phyloP scores from a whole-genome alignment of 2,329 filamentous ascomycete genomes.

The Claviceps spartinae region DNA sequence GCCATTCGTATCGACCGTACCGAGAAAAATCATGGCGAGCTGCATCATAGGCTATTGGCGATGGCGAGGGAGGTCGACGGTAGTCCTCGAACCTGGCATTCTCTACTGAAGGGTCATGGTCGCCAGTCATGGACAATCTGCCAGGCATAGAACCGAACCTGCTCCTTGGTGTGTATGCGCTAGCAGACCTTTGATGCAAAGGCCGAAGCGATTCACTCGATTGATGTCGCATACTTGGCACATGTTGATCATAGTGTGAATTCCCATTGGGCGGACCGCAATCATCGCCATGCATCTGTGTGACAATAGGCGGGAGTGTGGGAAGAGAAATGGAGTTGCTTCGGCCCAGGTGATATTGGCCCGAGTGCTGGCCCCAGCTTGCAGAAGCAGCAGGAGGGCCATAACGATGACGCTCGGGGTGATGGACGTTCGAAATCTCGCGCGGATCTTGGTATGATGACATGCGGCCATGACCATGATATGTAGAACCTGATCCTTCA shows the following conservation, averaged over 20 bases:
- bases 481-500: neutral
- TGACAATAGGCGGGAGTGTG: constrained; percentile 14
- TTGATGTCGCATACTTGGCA: neutral
- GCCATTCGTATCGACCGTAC: constrained; percentile 2
- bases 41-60: constrained; percentile 3
- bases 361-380: neutral
- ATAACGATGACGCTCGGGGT: neutral
- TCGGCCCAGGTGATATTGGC: neutral
- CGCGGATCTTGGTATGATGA: constrained; percentile 1
- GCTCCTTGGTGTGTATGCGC: constrained; percentile 9
- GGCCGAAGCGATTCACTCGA: constrained; percentile 5
- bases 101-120: constrained; percentile 1
- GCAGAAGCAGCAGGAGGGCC: neutral
- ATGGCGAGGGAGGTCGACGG: neutral
- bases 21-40: constrained; percentile 2
- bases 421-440: neutral
- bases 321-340: constrained; percentile 3
- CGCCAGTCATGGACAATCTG: constrained; percentile 12
- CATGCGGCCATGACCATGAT: constrained; percentile 1
- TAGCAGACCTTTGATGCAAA: constrained; percentile 13
- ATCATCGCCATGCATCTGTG: constrained; percentile 8
- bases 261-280: neutral
- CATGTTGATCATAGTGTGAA: neutral
- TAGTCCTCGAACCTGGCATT: constrained; percentile 1
- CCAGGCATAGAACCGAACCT: constrained; percentile 4